Base-by-base conservation (phyloP, 345 rosid genomes). In the Eutrema japonicum region DNA sequence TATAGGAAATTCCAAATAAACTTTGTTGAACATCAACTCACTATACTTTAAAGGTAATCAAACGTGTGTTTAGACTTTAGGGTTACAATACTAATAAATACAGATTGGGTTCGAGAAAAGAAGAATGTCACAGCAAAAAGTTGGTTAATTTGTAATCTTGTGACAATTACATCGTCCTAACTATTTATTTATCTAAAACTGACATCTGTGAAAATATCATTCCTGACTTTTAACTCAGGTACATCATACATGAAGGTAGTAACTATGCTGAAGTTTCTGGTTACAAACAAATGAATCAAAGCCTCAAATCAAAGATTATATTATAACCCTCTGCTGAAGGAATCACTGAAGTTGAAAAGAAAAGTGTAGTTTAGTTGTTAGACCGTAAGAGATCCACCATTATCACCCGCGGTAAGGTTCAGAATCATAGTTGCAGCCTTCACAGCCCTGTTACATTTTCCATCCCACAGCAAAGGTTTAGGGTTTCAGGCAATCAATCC, bases 371-470 rank as follows among this genome's bases (percentile, higher is more conserved):
- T 26, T 59, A 50, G 71, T 40, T 48, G 35, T 89, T 69, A 89
- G 68, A 89, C 92, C 0, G 96, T 91, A n/a, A 94, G 95, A 38
- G 97, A 91, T 22, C 93, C 86, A 14, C 97, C 98, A 73, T 91
- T 94, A 78, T 94, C 98, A 14, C 96, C 93, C 2, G 80, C 88
- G 2, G 95, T 81, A 62, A 94, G 90, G 83, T 91, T 94, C 58
- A 91, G 82, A 66, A 94, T 89, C 90, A 86, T 80, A 3, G 89
- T 84, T 10, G 96, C 93, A 66, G 98, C 98, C 86, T 89, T 94
- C 77, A 66, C 56, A 63, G 95, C 94, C 98, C 98, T 94, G 59
- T 60, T 29, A 71, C 29, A 70, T 53, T 46, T 41, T 3, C 16
- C 3, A 62, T 52, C 36, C 42, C 64, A 36, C 35, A 54, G 2